A percentile compares a stretch with the other conserved stretches of the same genome.
phyloP scores from a whole-genome alignment of 176 grass and related monocot genomes.

The Pontederia crassipes region DNA sequence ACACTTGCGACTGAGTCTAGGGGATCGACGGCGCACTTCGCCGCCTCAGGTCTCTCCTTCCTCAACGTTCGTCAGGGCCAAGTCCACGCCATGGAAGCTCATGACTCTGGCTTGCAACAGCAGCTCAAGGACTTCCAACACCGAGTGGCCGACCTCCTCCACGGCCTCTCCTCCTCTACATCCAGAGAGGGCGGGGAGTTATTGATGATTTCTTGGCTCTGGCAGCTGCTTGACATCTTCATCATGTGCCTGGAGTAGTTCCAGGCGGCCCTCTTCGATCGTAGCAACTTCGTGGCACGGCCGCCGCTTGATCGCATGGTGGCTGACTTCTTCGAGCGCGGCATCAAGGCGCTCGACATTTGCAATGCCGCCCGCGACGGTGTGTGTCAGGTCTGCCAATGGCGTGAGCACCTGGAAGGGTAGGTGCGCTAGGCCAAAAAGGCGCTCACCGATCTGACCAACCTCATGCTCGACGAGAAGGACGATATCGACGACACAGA shows the following conservation, averaged over 20 bases:
- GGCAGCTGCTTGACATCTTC: conserved; percentile 56
- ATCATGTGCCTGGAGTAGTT: conserved; percentile 59
- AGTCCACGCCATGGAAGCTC: conserved; percentile 31
- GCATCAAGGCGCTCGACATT: conserved; percentile 75
- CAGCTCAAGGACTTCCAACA: conserved; percentile 59
- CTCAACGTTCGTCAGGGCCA: conserved; percentile 43
- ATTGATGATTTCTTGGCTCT: conserved; percentile 51
- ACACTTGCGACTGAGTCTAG: conserved; percentile 65
- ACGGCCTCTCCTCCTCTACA: conserved; percentile 10
- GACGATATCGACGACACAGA: neutral
- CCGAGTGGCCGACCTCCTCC: conserved; percentile 31
- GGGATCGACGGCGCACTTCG: conserved; percentile 42
- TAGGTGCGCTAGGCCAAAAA: conserved; percentile 58
- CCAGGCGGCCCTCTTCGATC: conserved; percentile 26
- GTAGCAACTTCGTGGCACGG: conserved; percentile 20
- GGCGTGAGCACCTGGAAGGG: conserved; percentile 63
- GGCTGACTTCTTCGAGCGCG: conserved; percentile 55
- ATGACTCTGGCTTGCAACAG: conserved; percentile 13
- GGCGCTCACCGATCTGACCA: conserved; percentile 56
- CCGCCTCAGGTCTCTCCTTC: conserved; percentile 55
- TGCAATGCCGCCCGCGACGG: conserved; percentile 75
- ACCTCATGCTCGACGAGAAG: conserved; percentile 62
- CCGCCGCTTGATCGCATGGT: conserved; percentile 26
- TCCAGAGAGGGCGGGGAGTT: conserved; percentile 3
- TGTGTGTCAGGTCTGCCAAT: conserved; percentile 49